Evolutionary conservation across 2,329 filamentous ascomycete genomes (phyloP).

Genomic region (Dendryphion nanum): DNA sequence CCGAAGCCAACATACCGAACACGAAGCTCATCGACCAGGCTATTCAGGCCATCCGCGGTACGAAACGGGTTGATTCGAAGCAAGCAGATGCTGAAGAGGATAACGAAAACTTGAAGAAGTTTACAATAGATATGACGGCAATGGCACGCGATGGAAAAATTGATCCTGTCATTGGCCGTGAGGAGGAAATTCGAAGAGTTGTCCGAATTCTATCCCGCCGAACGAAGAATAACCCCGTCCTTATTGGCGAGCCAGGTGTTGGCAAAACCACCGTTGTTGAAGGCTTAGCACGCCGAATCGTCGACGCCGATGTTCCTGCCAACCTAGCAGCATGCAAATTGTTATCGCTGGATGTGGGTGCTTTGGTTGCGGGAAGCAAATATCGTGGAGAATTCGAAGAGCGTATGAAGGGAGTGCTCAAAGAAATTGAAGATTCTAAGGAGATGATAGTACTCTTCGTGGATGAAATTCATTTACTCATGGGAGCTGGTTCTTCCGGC

Average conservation of each 20-base stretch:
- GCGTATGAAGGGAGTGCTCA: conserved; percentile 97
- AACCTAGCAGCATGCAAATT: conserved; percentile 92
- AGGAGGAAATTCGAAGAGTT: conserved; percentile 91
- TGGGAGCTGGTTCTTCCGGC: conserved; percentile 92
- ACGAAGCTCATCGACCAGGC: conserved; percentile 85
- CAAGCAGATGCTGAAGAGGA: conserved; percentile 91
- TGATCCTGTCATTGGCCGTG: conserved; percentile 92
- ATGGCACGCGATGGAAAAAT: conserved; percentile 97
- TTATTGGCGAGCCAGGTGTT: conserved; percentile 97
- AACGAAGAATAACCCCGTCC: conserved; percentile 97
- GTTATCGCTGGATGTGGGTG: conserved; percentile 91
- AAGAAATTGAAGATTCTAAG: conserved; percentile 91
- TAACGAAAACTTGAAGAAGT: conserved; percentile 94
- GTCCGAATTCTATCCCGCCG: conserved; percentile 87
- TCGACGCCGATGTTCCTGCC: conserved; percentile 94
- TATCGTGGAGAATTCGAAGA: conserved; percentile 98
- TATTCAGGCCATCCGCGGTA: conserved; percentile 88
- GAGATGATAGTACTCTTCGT: conserved; percentile 98
- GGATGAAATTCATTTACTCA: conserved; percentile 96
- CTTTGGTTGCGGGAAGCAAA: conserved; percentile 94
- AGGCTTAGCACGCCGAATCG: conserved; percentile 90
- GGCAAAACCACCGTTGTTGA: conserved; percentile 98
- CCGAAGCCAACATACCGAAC: conserved; percentile 88
- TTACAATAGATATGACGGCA: conserved; percentile 97
- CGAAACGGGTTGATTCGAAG: conserved; percentile 90